Conservation (phyloP, 805 yeast species). For the Teunomyces tritomae region DNA sequence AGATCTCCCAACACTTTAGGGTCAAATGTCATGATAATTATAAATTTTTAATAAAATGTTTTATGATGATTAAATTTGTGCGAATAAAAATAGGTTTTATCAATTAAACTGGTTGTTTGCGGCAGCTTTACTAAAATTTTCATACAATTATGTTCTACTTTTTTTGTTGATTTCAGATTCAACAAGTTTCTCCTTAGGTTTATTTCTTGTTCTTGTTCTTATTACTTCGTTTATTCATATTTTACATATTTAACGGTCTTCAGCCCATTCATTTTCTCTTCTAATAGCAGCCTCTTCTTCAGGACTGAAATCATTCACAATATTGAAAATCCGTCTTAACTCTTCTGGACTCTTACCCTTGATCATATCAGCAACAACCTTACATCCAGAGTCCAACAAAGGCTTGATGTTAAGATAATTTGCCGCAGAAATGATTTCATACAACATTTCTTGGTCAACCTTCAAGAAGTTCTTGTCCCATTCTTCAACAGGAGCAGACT, state of each 20-base stretch:
- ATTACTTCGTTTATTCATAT: background rate
- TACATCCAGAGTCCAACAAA: slow-evolving; percentile 73
- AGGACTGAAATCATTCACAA: slow-evolving; percentile 78
- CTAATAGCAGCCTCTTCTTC: slow-evolving; percentile 87
- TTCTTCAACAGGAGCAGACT: slow-evolving; percentile 87
- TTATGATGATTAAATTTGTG: background rate
- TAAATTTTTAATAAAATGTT: background rate
- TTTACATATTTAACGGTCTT: slow-evolving; percentile 54
- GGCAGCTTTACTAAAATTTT: too few relatives aligned
- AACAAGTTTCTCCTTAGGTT: too few relatives aligned
- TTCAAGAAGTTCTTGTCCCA: slow-evolving; percentile 95
- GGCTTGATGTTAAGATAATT: slow-evolving; percentile 76
- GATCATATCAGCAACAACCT: slow-evolving; percentile 81
- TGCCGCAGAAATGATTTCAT: slow-evolving; percentile 79
- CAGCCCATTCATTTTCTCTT: slow-evolving; percentile 90
- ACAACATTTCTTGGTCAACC: slow-evolving; percentile 89
- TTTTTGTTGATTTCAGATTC: background rate
- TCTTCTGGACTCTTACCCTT: slow-evolving; percentile 79
- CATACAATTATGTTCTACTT: background rate
- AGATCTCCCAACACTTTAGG: slow-evolving; percentile 1
- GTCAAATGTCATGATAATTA: slow-evolving; percentile 1
- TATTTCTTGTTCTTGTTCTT: background rate
- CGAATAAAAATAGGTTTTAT: background rate
- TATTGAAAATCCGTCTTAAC: slow-evolving; percentile 74
- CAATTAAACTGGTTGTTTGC: background rate